Conservation (phyloP, 2,329 filamentous ascomycete species). For the Davidsoniella virescens region DNA sequence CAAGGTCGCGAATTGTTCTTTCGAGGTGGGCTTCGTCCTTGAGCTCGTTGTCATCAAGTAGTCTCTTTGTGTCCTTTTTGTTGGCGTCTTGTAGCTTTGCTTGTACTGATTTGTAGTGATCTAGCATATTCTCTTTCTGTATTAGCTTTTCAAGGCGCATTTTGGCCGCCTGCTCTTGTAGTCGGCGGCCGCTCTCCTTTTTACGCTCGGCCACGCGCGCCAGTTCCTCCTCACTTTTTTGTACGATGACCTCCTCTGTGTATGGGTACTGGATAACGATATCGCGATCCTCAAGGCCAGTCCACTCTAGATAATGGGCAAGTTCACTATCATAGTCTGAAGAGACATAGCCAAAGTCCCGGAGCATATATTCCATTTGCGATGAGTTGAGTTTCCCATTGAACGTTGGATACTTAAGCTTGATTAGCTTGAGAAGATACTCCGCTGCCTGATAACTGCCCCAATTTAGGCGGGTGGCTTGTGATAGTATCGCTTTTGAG, state of each 20-base stretch:
- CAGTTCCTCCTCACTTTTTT: conserved; percentile 91
- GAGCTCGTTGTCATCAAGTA: conserved; percentile 80
- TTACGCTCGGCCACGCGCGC: conserved; percentile 81
- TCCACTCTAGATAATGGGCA: conserved; percentile 69
- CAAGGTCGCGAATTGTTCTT: conserved; percentile 70
- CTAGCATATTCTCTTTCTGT: conserved; percentile 86
- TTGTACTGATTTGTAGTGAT: conserved; percentile 82
- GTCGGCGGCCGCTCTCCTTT: conserved; percentile 76
- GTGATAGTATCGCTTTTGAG: conserved; percentile 64
- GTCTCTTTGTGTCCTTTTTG: conserved; percentile 78
- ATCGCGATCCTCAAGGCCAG: conserved; percentile 76
- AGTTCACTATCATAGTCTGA: conserved; percentile 70
- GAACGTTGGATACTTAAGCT: conserved; percentile 81
- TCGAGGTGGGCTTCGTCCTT: conserved; percentile 82
- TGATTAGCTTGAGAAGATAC: conserved; percentile 77
- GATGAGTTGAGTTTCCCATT: conserved; percentile 70
- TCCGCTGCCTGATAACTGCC: conserved; percentile 80
- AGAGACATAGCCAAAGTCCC: conserved; percentile 80
- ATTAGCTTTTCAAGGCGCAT: conserved; percentile 93
- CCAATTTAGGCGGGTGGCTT: conserved; percentile 87
- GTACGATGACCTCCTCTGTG: conserved; percentile 74
- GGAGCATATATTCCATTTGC: conserved; percentile 76
- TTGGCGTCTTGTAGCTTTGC: conserved; percentile 53
- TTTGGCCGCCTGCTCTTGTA: conserved; percentile 93
- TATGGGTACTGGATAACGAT: conserved; percentile 84